Evolutionary conservation across 2,329 filamentous ascomycete species (phyloP).

Genomic region (Tympanopsis confertula): DNA sequence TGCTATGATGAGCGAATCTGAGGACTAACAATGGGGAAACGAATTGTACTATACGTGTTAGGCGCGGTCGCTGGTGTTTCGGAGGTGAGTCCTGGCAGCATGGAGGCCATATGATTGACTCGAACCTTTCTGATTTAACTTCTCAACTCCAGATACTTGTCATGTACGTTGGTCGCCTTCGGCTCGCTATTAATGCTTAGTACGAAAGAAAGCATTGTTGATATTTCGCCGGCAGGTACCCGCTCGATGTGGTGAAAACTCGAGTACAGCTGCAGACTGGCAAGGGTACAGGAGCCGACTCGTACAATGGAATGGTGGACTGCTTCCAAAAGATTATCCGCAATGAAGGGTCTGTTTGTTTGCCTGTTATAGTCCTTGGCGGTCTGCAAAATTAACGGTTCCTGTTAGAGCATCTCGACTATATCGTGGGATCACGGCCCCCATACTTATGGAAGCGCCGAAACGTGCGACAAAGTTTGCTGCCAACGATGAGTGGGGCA

Average conservation of each 20-base stretch:
- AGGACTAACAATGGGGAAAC: constrained; percentile 13
- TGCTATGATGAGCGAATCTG: constrained; percentile 67
- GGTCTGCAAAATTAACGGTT: constrained; percentile 2
- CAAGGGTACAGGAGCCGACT: constrained; percentile 60
- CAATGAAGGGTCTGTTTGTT: constrained; percentile 68
- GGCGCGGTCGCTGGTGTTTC: constrained; percentile 94
- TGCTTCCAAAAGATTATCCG: constrained; percentile 95
- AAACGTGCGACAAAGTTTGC: constrained; percentile 98
- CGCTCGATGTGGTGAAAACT: constrained; percentile 95
- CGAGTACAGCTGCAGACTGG: constrained; percentile 85
- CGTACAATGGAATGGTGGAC: constrained; percentile 94
- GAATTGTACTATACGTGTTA: constrained; percentile 22
- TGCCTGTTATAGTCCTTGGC: neutral
- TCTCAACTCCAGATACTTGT: constrained; percentile 49
- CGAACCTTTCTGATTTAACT: neutral
- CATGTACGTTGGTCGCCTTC: constrained; percentile 65
- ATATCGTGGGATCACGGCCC: constrained; percentile 89
- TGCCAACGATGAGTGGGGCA: constrained; percentile 96
- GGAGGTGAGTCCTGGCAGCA: constrained; percentile 75
- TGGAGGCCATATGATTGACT: too few relatives aligned
- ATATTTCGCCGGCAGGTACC: constrained; percentile 58
- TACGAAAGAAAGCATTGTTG: constrained; percentile 3
- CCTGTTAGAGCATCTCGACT: constrained; percentile 66
- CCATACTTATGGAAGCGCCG: constrained; percentile 94
- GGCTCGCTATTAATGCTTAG: too few relatives aligned